Base-by-base conservation (phyloP, 176 grass and related monocot genomes). In the Luzula sylvatica region DNA sequence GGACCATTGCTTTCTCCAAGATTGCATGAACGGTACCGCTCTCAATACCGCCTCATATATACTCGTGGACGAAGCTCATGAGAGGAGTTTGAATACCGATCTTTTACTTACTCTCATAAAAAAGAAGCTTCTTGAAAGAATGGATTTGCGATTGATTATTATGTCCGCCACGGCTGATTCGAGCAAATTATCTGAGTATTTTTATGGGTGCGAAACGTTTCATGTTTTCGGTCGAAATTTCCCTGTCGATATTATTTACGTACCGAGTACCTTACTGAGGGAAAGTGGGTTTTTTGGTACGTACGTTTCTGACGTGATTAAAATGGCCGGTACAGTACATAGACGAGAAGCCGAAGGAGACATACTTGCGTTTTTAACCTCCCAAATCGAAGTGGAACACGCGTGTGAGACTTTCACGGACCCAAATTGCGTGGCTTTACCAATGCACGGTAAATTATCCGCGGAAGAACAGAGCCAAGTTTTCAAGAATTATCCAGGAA, bases 1-100 rank as follows among this genome's bases (percentile, higher is more conserved):
- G n/a, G 90, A 96, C 46, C 70, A 75, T 41, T 95, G 76, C 58
- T 78, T 96, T 53, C 66, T 96, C 52, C 81, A 86, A 52, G 71
- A 79, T 63, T 89, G 72, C 71, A 96, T 86, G 71, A 86, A 75
- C 16, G 54, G 67, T 38, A 55, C n/a, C 48, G 72, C 13, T 5
- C 58, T 76, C 49, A 23, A 66, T 79, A 71, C 51, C 17, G 88
- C 88, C 65, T 89, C 83, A 8, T 96, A 72, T 74, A 82, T 89
- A 29, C 68, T 96, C 65, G 60, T 96, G 35, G 90, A 89, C 60
- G 90, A 96, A 75, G 90, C 84, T 55, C 90, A 96, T 79, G 90
- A 96, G 54, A 82, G 90, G 78, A 96, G 77, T 71, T 81, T 96
- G 73, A 96, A 78, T 55, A 96, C 90, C 20, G 90, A 96, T 75